Conservation (phyloP, 75 land plant species). For the Picea glauca region DNA sequence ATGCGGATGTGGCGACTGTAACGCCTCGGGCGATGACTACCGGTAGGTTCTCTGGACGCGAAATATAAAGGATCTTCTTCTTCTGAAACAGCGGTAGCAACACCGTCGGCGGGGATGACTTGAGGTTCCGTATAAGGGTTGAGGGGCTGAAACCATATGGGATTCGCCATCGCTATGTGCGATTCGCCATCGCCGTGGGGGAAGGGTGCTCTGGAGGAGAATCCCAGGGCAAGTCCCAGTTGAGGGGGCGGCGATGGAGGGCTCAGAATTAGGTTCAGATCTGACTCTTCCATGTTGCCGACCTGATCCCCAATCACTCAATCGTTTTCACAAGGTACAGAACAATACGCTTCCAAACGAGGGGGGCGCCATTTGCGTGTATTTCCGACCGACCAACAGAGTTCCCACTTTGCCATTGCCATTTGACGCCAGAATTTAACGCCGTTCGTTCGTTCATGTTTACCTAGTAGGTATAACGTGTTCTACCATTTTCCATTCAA, state of each 20-base stretch:
- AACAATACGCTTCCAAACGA: too few relatives aligned
- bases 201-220: background rate
- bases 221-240: constrained; percentile 7
- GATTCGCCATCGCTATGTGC: background rate
- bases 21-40: background rate
- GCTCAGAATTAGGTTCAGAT: constrained; percentile 31
- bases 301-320: too few relatives aligned
- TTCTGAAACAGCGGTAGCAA: background rate
- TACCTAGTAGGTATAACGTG: too few relatives aligned
- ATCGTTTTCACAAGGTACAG: too few relatives aligned
- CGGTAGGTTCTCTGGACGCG: background rate
- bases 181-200: background rate
- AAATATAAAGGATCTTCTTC: background rate
- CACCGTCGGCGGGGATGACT: background rate
- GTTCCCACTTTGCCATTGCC: too few relatives aligned
- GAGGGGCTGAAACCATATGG: constrained; percentile 18
- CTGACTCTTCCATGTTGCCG: background rate
- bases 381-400: too few relatives aligned
- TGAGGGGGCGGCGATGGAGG: constrained; percentile 20
- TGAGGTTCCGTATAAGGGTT: background rate
- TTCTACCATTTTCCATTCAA: too few relatives aligned
- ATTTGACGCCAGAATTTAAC: too few relatives aligned
- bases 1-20: background rate
- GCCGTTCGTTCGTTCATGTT: too few relatives aligned
- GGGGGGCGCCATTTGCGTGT: too few relatives aligned